Conservation (phyloP, 2,329 filamentous ascomycete species). For the Epichloe aotearoae region DNA sequence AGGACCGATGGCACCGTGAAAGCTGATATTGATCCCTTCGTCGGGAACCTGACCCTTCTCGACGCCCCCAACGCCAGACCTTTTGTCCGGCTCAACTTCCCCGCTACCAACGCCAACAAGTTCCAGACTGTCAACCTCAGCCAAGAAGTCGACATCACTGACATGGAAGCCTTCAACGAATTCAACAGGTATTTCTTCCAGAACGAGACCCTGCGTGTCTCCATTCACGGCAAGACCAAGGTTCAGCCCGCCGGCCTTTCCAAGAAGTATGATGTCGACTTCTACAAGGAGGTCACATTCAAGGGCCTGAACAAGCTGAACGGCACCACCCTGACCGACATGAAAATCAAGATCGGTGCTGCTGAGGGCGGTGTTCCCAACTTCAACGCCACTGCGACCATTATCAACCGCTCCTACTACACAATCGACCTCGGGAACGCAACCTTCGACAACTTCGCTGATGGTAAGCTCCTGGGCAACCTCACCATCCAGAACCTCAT, state of each 20-base stretch:
- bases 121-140: slow-evolving; percentile 38
- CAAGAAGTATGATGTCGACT: slow-evolving; percentile 35
- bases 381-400: slow-evolving; percentile 44
- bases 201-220: slow-evolving; percentile 36
- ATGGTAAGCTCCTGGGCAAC: slow-evolving; percentile 37
- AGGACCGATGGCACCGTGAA: slow-evolving; percentile 36
- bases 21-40: slow-evolving; percentile 36
- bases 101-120: slow-evolving; percentile 34
- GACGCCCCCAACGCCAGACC: slow-evolving; percentile 32
- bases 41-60: slow-evolving; percentile 41
- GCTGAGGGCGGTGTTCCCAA: slow-evolving; percentile 29
- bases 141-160: slow-evolving; percentile 32
- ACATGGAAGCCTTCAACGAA: slow-evolving; percentile 34
- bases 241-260: slow-evolving; percentile 37
- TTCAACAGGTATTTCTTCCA: slow-evolving; percentile 43
- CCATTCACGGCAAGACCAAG: slow-evolving; percentile 37
- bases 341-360: slow-evolving; percentile 6
- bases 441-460: slow-evolving; percentile 45
- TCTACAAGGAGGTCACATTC: slow-evolving; percentile 41
- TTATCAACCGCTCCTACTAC: slow-evolving; percentile 51
- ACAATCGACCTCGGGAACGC: slow-evolving; percentile 55
- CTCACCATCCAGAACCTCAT: slow-evolving; percentile 44
- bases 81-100: slow-evolving; percentile 36
- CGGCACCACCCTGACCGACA: slow-evolving; percentile 34
- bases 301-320: slow-evolving; percentile 41